Base-by-base conservation (phyloP, 768 basidiomycete species). In the Lactifluus piperatus region DNA sequence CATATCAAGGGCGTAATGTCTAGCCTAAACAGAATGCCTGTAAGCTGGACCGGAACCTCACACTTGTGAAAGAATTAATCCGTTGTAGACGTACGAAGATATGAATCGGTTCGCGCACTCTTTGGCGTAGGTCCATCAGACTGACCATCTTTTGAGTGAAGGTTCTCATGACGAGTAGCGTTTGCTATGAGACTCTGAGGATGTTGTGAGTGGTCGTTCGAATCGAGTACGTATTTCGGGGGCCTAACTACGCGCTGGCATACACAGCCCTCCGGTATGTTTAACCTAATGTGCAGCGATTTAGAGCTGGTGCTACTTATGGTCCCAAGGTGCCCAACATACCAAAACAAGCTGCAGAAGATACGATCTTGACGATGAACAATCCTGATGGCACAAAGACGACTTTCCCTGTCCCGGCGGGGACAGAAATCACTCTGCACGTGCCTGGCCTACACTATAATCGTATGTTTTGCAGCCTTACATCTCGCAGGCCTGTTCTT, bases 161-260 rank as follows among this genome's bases (percentile, higher is more conserved):
- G 26, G 29, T 47, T 36, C 48, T 60, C 29, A 57, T 47, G 10
- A 8, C 8, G 10, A 16, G 27, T 36, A 80, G 79, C 18, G 77
- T 78, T 3, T 76, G 78, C 57, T 71, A 80, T 57, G 80, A 82
- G 66, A 78, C 79, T 3, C 66, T 80, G 22, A 72, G 80, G 24
- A 62, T 81, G 68, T 80, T 58, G 62, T 65, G 37, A 45, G 64
- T 64, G 2, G 10, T 9, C 11, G 10, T 56, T 22, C 34, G 22
- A 10, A 53, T 22, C 5, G 1, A 37, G 3, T 18, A 20, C 22
- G 14, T 10, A 18, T 2, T 9, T 27, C 11, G 10, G 2, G 24
- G n/a, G 3, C n/a, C 27, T 53, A 10, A 62, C 10, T 16, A 16
- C 14, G 4, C 4, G 6, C n/a, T n/a, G n/a, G n/a, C n/a, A n/a